These are phyloP conservation scores for Debaryomyces hansenii DNA, from an alignment of 805 yeast species.

Conservation along the genomic window DNA sequence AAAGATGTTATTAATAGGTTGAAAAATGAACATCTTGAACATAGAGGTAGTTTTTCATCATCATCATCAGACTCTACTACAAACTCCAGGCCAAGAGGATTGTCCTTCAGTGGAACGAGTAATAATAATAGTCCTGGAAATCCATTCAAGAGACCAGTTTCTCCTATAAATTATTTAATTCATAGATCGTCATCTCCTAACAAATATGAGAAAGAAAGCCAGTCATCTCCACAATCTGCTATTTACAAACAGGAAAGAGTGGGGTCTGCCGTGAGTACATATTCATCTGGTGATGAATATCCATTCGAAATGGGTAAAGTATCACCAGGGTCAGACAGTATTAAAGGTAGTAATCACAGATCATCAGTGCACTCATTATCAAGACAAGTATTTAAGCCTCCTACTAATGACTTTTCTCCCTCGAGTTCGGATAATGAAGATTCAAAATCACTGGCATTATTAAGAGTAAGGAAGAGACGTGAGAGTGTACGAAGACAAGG, in stretches of 20 bases:
- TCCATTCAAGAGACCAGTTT: conserved; percentile 48
- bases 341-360: conserved; percentile 13
- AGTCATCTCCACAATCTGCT: conserved; percentile 11
- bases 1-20: conserved; percentile 87
- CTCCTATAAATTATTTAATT: conserved; percentile 31
- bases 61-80: conserved; percentile 49
- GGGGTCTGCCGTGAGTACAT: conserved; percentile 29
- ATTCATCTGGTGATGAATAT: conserved; percentile 33
- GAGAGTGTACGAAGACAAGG: conserved; percentile 46
- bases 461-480: conserved; percentile 54
- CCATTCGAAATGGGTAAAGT: conserved; percentile 11
- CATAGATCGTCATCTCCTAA: conserved; percentile 28
- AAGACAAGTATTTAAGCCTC: conserved; percentile 20
- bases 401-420: conserved; percentile 39
- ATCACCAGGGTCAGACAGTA: conserved; percentile 1
- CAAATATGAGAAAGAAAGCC: conserved; percentile 9
- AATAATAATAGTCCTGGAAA: conserved; percentile 20
- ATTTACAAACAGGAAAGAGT: conserved; percentile 29
- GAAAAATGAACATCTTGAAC: conserved; percentile 77
- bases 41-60: conserved; percentile 48
- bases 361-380: conserved; percentile 26
- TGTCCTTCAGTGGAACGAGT: conserved; percentile 24
- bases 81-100: conserved; percentile 34
- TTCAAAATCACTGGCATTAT: conserved; percentile 46
- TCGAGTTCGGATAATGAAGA: conserved; percentile 73